Base-by-base conservation (phyloP, 2,329 filamentous ascomycete species). In the Verticillium tricorpus region DNA sequence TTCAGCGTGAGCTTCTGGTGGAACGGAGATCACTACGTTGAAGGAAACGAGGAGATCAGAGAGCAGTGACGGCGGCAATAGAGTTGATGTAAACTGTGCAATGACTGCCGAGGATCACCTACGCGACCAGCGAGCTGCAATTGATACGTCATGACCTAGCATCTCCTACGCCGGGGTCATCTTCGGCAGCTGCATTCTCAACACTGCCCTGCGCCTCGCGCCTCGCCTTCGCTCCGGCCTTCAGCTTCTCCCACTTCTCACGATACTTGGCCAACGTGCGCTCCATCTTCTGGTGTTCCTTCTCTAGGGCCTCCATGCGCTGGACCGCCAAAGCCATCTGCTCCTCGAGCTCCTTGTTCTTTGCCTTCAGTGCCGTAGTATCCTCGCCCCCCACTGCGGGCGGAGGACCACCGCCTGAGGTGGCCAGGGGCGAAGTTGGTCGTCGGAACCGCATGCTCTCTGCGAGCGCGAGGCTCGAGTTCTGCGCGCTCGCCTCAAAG, bases 1-100 rank as follows among this genome's bases (percentile, higher is more conserved):
- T 93, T 96, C 70, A 97, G 93, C 67, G 93, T 98, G 14, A 97
- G 93, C 71, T 98, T 97, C 71, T 99, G 95, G 95, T 99, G 92
- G 90, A 90, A 91, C 19, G 64, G 64, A 31, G 58, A 63, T 50
- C 61, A 66, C 28, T 37, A 17, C 17, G 25, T 22, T 5, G 14
- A 2, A 12, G 19, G 17, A 12, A n/a, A 45, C 11, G 37, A 32
- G n/a, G 32, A 5, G 12, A 8, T 1, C 1, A 22, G 1, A 22
- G 45, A 52, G 19, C 9, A 52, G n/a, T 40, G 17, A n/a, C 37
- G 17, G 17, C 12, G 12, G 15, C 17, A 15, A 17, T 2, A 7
- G 37, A n/a, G 5, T n/a, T n/a, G 15, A 7, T 40, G 12, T 7
- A 40, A 40, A 17, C 12, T n/a, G 15, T 12, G 2, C 15, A 40